These are phyloP conservation scores for Craspedostauros australis DNA, from an alignment of 108 stramenopile species.

Conservation along the genomic window DNA sequence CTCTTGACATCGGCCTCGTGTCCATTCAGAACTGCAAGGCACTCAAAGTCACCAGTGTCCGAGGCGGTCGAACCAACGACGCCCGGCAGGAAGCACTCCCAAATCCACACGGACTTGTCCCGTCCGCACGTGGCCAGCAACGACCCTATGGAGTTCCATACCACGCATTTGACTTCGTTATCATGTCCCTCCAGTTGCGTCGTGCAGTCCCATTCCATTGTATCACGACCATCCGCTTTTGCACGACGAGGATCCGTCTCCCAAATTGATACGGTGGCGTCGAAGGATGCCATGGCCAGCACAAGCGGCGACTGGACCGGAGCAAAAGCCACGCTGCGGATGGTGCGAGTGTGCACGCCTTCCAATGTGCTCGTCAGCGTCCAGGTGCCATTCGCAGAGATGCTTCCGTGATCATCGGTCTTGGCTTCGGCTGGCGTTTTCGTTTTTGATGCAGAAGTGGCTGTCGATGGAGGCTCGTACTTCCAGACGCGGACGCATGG, in stretches of 20 bases:
- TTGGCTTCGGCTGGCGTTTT: neutral
- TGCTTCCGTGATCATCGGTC: conserved; percentile 1
- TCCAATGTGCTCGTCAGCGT: conserved; percentile 39
- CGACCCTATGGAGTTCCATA: conserved; percentile 86
- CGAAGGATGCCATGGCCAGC: conserved; percentile 88
- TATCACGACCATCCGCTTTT: conserved; percentile 4
- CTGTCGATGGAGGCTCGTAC: neutral
- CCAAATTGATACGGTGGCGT: conserved; percentile 88
- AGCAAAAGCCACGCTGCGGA: conserved; percentile 66
- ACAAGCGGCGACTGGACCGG: conserved; percentile 44
- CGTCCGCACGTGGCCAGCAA: conserved; percentile 92
- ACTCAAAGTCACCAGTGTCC: conserved; percentile 77
- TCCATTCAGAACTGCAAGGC: conserved; percentile 88
- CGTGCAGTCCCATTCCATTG: conserved; percentile 57
- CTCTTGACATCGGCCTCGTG: conserved; percentile 96
- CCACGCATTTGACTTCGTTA: conserved; percentile 85
- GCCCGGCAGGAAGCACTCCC: conserved; percentile 84
- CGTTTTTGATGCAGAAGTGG: neutral
- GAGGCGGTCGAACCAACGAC: conserved; percentile 68
- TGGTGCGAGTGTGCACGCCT: conserved; percentile 49
- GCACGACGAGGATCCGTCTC: conserved; percentile 18
- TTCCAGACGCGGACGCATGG: conserved; percentile 67
- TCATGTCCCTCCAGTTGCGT: conserved; percentile 92
- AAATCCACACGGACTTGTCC: conserved; percentile 99
- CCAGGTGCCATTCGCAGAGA: conserved; percentile 15